Conservation (phyloP, 805 yeast genomes). For the Sporopachydermia lactativora region DNA sequence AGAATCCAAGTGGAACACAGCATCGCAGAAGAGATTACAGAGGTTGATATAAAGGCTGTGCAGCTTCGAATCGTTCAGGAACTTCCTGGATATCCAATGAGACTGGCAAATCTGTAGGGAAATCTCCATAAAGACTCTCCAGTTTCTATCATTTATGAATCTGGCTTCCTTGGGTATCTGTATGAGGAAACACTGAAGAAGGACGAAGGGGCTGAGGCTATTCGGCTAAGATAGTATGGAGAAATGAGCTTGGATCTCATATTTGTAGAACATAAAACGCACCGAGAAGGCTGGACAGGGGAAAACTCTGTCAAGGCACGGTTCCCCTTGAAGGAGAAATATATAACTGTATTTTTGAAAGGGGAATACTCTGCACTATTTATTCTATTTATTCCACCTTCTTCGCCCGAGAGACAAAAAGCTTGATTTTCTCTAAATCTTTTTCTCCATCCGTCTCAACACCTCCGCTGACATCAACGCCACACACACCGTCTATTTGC, state of each 20-base stretch:
- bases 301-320: constrained; percentile 98
- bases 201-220: constrained; percentile 98
- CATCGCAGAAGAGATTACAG: no score
- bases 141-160: no score
- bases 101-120: no score
- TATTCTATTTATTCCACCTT: no score
- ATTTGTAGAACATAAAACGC: constrained; percentile 94
- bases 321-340: constrained; percentile 81
- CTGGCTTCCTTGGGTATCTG: no score
- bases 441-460: constrained; percentile 73
- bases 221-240: constrained; percentile 97
- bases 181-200: constrained; percentile 91
- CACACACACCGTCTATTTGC: constrained; percentile 44
- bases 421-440: constrained; percentile 45
- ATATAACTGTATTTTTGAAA: constrained; percentile 68
- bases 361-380: constrained; percentile 87
- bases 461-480: constrained; percentile 93
- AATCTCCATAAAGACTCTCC: no score
- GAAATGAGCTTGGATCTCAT: constrained; percentile 89
- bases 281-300: constrained; percentile 99
- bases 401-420: constrained; percentile 43
- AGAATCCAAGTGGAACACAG: no score
- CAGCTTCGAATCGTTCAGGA: no score
- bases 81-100: no score
- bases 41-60: no score